These are phyloP conservation scores for Yarrowia sp. DNA, from an alignment of 805 yeast species.

Conservation along the genomic window DNA sequence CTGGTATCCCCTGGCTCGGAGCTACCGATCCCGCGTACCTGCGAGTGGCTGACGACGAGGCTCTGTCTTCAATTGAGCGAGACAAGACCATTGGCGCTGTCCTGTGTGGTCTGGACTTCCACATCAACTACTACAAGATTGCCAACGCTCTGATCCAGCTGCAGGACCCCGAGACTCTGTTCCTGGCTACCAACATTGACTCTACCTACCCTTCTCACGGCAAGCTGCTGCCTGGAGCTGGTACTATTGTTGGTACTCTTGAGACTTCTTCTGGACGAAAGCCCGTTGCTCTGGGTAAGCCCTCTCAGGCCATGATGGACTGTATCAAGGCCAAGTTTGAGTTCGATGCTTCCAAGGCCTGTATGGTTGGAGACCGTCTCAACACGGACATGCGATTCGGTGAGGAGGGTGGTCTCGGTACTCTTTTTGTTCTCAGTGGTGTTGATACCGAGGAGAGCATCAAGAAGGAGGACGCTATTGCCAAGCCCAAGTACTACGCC, in stretches of 20 bases:
- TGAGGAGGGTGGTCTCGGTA: slow-evolving; percentile 77
- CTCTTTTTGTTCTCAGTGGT: slow-evolving; percentile 86
- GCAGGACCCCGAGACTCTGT: slow-evolving; percentile 59
- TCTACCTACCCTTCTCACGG: slow-evolving; percentile 93
- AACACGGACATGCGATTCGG: slow-evolving; percentile 96
- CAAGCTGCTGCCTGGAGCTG: slow-evolving; percentile 88
- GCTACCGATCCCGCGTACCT: slow-evolving; percentile 68
- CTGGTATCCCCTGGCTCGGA: slow-evolving; percentile 78
- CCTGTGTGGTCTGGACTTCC: slow-evolving; percentile 78
- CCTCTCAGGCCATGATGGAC: slow-evolving; percentile 84
- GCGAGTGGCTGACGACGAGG: slow-evolving; percentile 53
- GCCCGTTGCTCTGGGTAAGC: slow-evolving; percentile 93
- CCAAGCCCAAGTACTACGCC: slow-evolving; percentile 66
- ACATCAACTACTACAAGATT: slow-evolving; percentile 75
- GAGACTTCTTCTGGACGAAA: slow-evolving; percentile 72
- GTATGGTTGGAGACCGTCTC: slow-evolving; percentile 94
- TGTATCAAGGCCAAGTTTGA: slow-evolving; percentile 68
- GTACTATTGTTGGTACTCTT: slow-evolving; percentile 78
- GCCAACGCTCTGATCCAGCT: slow-evolving; percentile 82
- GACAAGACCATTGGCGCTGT: slow-evolving; percentile 84
- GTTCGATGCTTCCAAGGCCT: slow-evolving; percentile 54
- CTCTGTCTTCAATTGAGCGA: slow-evolving; percentile 39
- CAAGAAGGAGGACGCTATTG: slow-evolving; percentile 41
- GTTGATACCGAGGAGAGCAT: slow-evolving; percentile 75
- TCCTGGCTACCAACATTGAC: slow-evolving; percentile 92